Percentiles rank a stretch among this genome's conserved stretches.
These are phyloP conservation scores for Dorcoceras hygrometricum DNA, from an alignment of 257 asterid species.

Conservation along the genomic window DNA sequence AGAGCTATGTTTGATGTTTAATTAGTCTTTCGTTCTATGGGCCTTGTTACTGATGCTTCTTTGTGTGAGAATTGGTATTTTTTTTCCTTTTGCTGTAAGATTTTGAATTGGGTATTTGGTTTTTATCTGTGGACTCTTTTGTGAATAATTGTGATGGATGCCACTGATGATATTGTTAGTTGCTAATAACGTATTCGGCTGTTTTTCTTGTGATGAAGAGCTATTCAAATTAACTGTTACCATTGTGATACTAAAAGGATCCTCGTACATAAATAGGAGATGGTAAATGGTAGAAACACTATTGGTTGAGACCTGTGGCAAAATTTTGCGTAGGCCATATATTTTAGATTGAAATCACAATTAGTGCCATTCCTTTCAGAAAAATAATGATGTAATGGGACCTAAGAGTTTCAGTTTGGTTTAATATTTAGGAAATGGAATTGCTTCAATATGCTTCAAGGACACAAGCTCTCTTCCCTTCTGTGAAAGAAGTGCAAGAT, in stretches of 20 bases:
- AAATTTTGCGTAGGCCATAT: background rate
- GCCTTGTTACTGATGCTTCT: too few species aligned
- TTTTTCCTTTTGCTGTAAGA: background rate
- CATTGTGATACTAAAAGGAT: background rate
- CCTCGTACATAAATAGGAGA: background rate
- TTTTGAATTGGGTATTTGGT: background rate
- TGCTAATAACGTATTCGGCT: background rate
- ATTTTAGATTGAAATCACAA: background rate
- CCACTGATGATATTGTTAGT: too few species aligned
- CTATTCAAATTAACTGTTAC: background rate
- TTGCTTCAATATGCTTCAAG: constrained; percentile 38
- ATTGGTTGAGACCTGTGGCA: background rate
- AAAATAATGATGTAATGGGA: background rate
- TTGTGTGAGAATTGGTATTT: background rate
- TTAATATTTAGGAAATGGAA: constrained; percentile 40
- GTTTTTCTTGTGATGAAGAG: background rate
- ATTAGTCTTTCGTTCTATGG: too few species aligned
- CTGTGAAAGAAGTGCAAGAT: constrained; percentile 18
- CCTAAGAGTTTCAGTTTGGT: constrained; percentile 6
- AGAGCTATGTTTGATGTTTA: background rate
- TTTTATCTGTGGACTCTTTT: background rate
- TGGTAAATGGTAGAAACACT: background rate
- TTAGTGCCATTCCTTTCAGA: background rate
- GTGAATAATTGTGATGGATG: background rate
- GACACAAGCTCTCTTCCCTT: constrained; percentile 29